These are phyloP conservation scores for Stephanodiscus triporus DNA, from an alignment of 108 stramenopile genomes.

Conservation along the genomic window DNA sequence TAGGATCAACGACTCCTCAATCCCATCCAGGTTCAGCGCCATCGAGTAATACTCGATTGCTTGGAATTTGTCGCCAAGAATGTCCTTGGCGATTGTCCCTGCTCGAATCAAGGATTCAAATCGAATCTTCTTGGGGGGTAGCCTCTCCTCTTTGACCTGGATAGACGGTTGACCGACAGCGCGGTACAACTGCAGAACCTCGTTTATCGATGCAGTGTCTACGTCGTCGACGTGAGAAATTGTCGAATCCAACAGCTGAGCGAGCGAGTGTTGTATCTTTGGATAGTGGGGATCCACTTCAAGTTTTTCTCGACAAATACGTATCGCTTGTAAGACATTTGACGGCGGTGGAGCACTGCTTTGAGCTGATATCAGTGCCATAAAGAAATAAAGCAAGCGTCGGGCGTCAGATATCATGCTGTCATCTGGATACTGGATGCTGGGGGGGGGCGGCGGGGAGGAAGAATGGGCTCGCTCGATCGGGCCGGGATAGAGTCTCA, in stretches of 20 bases:
- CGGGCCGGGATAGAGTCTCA: too few species aligned
- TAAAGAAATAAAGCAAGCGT: not conserved
- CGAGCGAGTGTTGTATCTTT: conserved; percentile 25
- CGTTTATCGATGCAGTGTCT: conserved; percentile 1
- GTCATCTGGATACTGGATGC: too few species aligned
- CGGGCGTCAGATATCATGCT: not conserved
- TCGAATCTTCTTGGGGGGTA: conserved; percentile 15
- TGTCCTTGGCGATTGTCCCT: conserved; percentile 25
- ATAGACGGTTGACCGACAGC: conserved; percentile 17
- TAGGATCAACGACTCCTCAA: conserved; percentile 11
- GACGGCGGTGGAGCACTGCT: conserved; percentile 11
- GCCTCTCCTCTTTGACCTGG: conserved; percentile 25
- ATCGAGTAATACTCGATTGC: conserved; percentile 19
- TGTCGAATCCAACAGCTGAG: conserved; percentile 25
- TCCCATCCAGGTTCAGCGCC: conserved; percentile 25
- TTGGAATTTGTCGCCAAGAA: conserved; percentile 11
- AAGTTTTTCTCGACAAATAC: conserved; percentile 27
- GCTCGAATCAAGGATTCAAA: conserved; percentile 28
- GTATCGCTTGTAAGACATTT: conserved; percentile 24
- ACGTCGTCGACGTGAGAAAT: not conserved
- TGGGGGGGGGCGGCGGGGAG: too few species aligned
- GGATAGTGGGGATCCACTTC: conserved; percentile 31
- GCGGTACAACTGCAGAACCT: conserved; percentile 18
- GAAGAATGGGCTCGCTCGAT: too few species aligned
- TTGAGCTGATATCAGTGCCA: conserved; percentile 18